Evolutionary conservation across 2,329 filamentous ascomycete genomes (phyloP).

Genomic region (Neonectria punicea): DNA sequence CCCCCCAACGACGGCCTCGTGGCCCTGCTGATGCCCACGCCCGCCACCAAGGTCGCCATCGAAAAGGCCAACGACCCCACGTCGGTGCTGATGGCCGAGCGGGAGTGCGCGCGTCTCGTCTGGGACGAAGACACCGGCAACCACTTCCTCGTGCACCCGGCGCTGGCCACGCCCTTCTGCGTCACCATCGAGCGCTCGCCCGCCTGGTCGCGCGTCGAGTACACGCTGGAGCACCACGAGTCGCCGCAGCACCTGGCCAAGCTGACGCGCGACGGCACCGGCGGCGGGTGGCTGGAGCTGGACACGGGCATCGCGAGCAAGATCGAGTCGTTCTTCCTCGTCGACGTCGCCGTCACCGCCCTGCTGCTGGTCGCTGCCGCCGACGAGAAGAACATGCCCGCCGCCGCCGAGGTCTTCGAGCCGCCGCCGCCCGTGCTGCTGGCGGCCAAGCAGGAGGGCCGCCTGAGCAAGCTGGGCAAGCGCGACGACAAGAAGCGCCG

Average conservation of each 20-base stretch:
- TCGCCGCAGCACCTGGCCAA: slow-evolving; percentile 69
- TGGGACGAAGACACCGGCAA: slow-evolving; percentile 71
- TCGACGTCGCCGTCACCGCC: slow-evolving; percentile 70
- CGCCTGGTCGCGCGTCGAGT: slow-evolving; percentile 70
- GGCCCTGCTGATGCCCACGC: slow-evolving; percentile 74
- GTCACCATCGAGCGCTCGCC: slow-evolving; percentile 67
- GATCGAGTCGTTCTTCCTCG: slow-evolving; percentile 69
- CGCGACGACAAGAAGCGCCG: slow-evolving; percentile 46
- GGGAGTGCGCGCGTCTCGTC: slow-evolving; percentile 76
- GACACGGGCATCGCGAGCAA: slow-evolving; percentile 69
- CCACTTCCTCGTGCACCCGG: slow-evolving; percentile 72
- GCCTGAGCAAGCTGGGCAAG: slow-evolving; percentile 46
- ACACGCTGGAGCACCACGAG: slow-evolving; percentile 73
- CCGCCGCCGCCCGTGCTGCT: slow-evolving; percentile 60
- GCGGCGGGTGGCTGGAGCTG: slow-evolving; percentile 69
- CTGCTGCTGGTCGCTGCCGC: slow-evolving; percentile 67
- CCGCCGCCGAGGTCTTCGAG: slow-evolving; percentile 64
- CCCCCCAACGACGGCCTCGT: slow-evolving; percentile 71
- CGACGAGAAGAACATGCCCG: slow-evolving; percentile 61
- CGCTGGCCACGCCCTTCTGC: slow-evolving; percentile 71
- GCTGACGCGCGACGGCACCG: slow-evolving; percentile 69
- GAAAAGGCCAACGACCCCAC: slow-evolving; percentile 68
- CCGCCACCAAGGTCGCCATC: slow-evolving; percentile 71
- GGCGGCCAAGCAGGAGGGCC: slow-evolving; percentile 39
- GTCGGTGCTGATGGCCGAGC: slow-evolving; percentile 71